Base-by-base conservation (phyloP, 352 stramenopile species). In the Thalassiosira mediterranea region DNA sequence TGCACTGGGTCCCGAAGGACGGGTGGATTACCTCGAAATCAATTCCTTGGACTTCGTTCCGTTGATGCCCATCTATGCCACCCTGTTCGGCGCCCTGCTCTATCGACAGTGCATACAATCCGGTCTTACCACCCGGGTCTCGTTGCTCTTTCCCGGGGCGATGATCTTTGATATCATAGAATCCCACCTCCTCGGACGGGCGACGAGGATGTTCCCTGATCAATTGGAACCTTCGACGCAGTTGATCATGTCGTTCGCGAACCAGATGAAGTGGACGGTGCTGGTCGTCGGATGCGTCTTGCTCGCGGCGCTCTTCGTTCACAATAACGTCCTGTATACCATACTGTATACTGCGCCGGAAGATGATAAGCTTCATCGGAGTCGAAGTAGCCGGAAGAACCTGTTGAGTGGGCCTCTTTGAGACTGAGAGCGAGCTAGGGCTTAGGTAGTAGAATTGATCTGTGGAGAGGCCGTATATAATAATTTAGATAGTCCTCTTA, bases 1-100 rank as follows among this genome's bases (percentile, higher is more conserved):
- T 29, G 26, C 17, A 13, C 17, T 68, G 2, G 59, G 59, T 11
- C 23, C n/a, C 13, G n/a, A 49, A 15, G 58, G 58, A 67, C 58
- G 58, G 15, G 34, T 34, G 26, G 44, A 26, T 0, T 67, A 67
- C 46, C 13, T 28, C 34, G 15, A 26, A 7, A 57, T 67, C 0
- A 67, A 54, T 17, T 26, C 34, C n/a, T 67, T 48, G 26, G 58
- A 67, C 42, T 67, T 67, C 26, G 31, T 67, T 42, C 25, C 34
- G 8, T 57, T 48, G 23, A 67, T 67, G 40, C 58, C 58, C 23
- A 48, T 68, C 15, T 59, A 28, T 37, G 47, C 34, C 29, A 5
- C 31, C 17, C 0, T 38, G 0, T 37, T 46, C 10, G 8, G 15
- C 4, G 28, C 59, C 31, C 29, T 68, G 11, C 25, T 58, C 25